Evolutionary conservation across 2,329 filamentous ascomycete species (phyloP), one percentile per base, ranked within the genome.

Genomic region (Parascedosporium putredinis): DNA sequence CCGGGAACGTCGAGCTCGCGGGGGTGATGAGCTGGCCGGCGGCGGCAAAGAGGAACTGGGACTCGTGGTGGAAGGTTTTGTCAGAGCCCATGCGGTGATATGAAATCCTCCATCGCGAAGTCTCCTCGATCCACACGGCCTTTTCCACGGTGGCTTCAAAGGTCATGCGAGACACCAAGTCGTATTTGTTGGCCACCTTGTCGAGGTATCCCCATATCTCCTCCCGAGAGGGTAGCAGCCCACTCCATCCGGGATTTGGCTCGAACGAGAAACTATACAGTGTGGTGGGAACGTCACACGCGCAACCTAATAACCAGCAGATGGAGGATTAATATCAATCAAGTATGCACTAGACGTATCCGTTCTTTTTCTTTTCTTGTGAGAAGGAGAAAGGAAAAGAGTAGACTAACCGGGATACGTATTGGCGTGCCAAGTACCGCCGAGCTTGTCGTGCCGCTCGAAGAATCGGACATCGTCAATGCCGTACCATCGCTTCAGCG

Each of bases 351-450:
- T n/a, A n/a, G n/a, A n/a, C n/a, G n/a, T n/a, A n/a, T n/a, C n/a
- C n/a, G n/a, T n/a, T n/a, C n/a, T n/a, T n/a, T n/a, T n/a, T n/a
- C n/a, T n/a, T n/a, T n/a, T n/a, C n/a, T n/a, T n/a, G n/a, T n/a
- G n/a, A n/a, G n/a, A n/a, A n/a, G n/a, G n/a, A n/a, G n/a, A n/a
- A n/a, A n/a, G n/a, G n/a, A n/a, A n/a, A n/a, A n/a, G n/a, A n/a
- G n/a, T n/a, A n/a, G n/a, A 4, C 47, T 60, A 63, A 60, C 75
- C 75, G 8, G 76, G 80, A 60, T 84, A 84, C 27, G 70, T 67
- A 59, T 83, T 84, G 42, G 73, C 72, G 62, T 71, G 73, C 81
- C 81, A 85, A 1, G 80, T 83, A 6, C 81, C 81, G 27, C 81
- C 81, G 40, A 83, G 67, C 3, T 72, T 71, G 3, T 67, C 63